Evolutionary conservation across 345 rosid species (phyloP), one percentile per base, ranked within the genome.

Genomic region (Noccaea caerulescens): DNA sequence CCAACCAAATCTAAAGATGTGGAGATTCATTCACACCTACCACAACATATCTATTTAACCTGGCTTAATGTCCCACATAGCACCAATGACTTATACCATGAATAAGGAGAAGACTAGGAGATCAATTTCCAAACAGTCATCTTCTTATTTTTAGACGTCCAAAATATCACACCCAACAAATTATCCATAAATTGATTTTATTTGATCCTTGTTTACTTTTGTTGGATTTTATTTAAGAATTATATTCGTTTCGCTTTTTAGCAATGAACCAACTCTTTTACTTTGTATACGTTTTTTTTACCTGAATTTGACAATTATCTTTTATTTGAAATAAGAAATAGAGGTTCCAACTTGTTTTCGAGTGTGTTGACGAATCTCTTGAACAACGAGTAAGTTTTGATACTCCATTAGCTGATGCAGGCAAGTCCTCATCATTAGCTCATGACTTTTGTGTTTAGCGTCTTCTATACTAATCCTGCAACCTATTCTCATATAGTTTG

Each of bases 1-100:
- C 58, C 50, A 52, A 39, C 49, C 38, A 66, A 13, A 66, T 65
- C 58, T 38, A 23, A 25, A 51, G 49, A 51, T n/a, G 27, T 8
- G 33, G 18, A 56, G 45, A 46, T 46, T 57, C 18, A 45, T 69
- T 23, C 39, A 37, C 49, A 69, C 57, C 52, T 30, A 66, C 60
- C 16, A 10, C 39, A 52, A 6, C 30, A 53, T 27, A 6, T 66
- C 59, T 66, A 8, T 23, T 37, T 12, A 65, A 8, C 20, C 69
- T 23, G 25, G 30, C 54, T 10, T 10, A 66, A 66, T 52, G 30
- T 32, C 52, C 30, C 11, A 30, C 62, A 7, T 14, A 42, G 4
- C 42, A 32, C 18, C 30, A 44, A 10, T 12, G 30, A 52, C 16
- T 42, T 53, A 8, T 16, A 32, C 43, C 12, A 27, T 50, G 32